Conservation (phyloP, 768 basidiomycete genomes). For the Psilocybe azurescens region DNA sequence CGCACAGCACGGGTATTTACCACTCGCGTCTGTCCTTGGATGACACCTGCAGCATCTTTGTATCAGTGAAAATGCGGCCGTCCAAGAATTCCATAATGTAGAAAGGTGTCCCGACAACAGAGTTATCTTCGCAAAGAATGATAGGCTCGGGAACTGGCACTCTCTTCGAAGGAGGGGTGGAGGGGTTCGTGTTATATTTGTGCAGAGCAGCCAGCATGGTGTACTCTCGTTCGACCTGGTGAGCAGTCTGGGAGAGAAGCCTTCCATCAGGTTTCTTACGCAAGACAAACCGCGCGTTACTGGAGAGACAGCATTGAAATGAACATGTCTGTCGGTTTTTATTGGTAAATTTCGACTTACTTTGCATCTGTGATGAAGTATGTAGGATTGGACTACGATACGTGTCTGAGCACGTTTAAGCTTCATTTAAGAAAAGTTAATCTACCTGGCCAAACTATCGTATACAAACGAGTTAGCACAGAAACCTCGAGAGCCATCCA, state of each 20-base stretch:
- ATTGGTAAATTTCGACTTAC: slow-evolving; percentile 40
- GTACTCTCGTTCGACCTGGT: slow-evolving; percentile 95
- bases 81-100: slow-evolving; percentile 97
- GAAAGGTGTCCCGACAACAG: slow-evolving; percentile 87
- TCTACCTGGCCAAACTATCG: slow-evolving; percentile 85
- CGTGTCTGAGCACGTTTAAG: background rate
- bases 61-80: slow-evolving; percentile 92
- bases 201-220: slow-evolving; percentile 79
- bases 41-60: slow-evolving; percentile 72
- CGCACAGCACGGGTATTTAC: slow-evolving; percentile 42
- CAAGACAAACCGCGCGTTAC: slow-evolving; percentile 74
- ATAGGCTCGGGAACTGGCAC: slow-evolving; percentile 90
- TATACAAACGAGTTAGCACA: slow-evolving; percentile 2
- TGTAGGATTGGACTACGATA: slow-evolving; percentile 87
- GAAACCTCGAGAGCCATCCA: background rate
- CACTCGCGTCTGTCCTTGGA: slow-evolving; percentile 71
- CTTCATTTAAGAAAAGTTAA: background rate
- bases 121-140: slow-evolving; percentile 77
- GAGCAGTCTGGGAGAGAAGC: slow-evolving; percentile 89
- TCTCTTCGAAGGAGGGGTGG: slow-evolving; percentile 51
- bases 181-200: slow-evolving; percentile 65
- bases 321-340: background rate
- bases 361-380: slow-evolving; percentile 87
- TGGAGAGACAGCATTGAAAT: slow-evolving; percentile 26
- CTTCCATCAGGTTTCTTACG: slow-evolving; percentile 93